Evolutionary conservation across 768 basidiomycete genomes (phyloP), one percentile per base, ranked within the genome.

Genomic region (Coprinopsis marcescibilis): DNA sequence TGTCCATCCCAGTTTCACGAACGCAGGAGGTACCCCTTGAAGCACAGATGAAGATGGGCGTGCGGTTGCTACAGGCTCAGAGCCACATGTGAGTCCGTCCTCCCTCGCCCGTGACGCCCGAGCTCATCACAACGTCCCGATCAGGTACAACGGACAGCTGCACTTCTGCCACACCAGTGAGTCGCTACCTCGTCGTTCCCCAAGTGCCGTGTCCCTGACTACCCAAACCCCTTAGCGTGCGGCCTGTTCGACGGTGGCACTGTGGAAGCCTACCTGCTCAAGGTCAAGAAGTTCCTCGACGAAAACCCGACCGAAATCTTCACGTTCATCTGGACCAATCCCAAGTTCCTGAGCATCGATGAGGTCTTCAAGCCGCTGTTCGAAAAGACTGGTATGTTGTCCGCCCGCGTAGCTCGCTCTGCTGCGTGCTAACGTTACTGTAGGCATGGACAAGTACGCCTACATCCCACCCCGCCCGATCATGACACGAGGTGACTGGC

Each of bases 111-210:
- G 35, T 13, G 19, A 15, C 12, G 2, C n/a, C 8, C 25, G 24
- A 38, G 24, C 12, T 49, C 39, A 32, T 13, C 12, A 25, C n/a
- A n/a, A n/a, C n/a, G n/a, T 46, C 8, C 12, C 14, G 14, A 40
- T 13, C 21, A 63, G 62, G 59, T 55, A 55, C 29, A 52, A 67
- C 25, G 70, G 65, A 2, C 70, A 65, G 3, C 65, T 85, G 13
- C 78, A 80, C 53, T 79, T 85, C 55, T 86, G 83, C 58, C 83
- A 85, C 59, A 77, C 78, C 3, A 74, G 71, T 83, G 51, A 55
- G 76, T 65, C 2, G 39, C 46, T 20, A 14, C 41, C 11, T 5
- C 17, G 15, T 7, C 34, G 19, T 35, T n/a, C 17, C 34, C 20
- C 40, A 46, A 30, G n/a, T 1, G 1, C 23, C 10, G 12, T 25